These are phyloP conservation scores for Recurvomyces mirabilis DNA, from an alignment of 495 filamentous ascomycete species.

Conservation along the genomic window DNA sequence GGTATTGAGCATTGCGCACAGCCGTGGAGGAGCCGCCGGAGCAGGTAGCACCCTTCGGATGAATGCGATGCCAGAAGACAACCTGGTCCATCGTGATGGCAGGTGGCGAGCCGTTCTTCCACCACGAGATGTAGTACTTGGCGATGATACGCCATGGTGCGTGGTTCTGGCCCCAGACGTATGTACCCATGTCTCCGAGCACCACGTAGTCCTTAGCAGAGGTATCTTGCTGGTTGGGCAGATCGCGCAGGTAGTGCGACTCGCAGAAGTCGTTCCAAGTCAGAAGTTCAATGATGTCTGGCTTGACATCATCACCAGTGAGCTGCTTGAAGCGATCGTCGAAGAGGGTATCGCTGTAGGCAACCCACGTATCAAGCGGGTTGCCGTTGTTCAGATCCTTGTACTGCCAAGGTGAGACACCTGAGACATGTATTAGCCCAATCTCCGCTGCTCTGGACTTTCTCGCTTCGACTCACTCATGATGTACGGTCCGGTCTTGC, in stretches of 20 bases:
- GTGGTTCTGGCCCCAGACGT: conserved; percentile 18
- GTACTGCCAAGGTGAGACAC: conserved; percentile 23
- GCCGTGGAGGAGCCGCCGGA: conserved; percentile 8
- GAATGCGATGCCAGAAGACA: conserved; percentile 24
- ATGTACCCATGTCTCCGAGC: conserved; percentile 15
- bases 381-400: conserved; percentile 22
- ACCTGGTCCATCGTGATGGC: conserved; percentile 18
- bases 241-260: conserved; percentile 24
- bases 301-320: conserved; percentile 12
- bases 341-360: conserved; percentile 23
- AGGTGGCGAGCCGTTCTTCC: conserved; percentile 17
- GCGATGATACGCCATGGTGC: conserved; percentile 23
- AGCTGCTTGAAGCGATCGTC: conserved; percentile 10
- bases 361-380: conserved; percentile 18
- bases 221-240: conserved; percentile 5
- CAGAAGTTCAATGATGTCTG: conserved; percentile 24
- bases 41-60: conserved; percentile 20
- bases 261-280: conserved; percentile 25
- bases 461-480: conserved; percentile 16
- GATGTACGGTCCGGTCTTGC: conserved; percentile 22
- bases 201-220: conserved; percentile 14
- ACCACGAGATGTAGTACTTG: conserved; percentile 21
- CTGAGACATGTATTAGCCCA: conserved; percentile 6
- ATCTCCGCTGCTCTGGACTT: not conserved
- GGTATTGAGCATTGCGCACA: conserved; percentile 15